Evolutionary conservation across 306 rosid genomes (phyloP).

Genomic region (Potentilla sterilis): DNA sequence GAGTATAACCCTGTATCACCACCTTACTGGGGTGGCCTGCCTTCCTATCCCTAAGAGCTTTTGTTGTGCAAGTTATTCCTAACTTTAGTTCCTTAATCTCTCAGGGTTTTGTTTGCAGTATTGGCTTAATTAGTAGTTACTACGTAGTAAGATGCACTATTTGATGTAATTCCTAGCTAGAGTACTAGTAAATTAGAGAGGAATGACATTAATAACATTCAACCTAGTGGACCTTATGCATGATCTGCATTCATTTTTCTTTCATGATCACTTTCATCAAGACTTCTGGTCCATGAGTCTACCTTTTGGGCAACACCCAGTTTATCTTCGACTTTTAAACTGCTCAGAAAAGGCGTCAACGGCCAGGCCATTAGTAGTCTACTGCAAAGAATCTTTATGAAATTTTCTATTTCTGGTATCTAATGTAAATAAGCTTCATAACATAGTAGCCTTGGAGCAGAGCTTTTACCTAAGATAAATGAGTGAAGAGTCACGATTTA

Average conservation of each 20-base stretch:
- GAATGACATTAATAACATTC: conserved; percentile 6
- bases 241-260: conserved; percentile 7
- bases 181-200: not conserved
- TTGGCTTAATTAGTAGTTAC: not conserved
- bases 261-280: not conserved
- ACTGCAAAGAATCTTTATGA: not conserved
- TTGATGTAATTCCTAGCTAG: not conserved
- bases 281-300: not conserved
- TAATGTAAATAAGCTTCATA: not conserved
- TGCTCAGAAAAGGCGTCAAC: conserved; percentile 6
- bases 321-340: conserved; percentile 10
- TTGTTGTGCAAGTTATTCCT: not conserved
- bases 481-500: not conserved
- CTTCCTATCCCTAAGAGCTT: conserved; percentile 47
- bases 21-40: conserved; percentile 59
- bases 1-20: conserved; percentile 58
- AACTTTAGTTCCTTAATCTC: not conserved
- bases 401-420: not conserved
- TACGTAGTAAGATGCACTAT: not conserved
- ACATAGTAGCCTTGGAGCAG: not conserved
- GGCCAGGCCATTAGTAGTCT: not conserved
- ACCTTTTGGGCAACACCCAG: conserved; percentile 5
- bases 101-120: not conserved
- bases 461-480: not conserved
- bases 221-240: not conserved